These are phyloP conservation scores for Diaporthe vexans DNA, from an alignment of 2,329 filamentous ascomycete genomes.

Conservation along the genomic window DNA sequence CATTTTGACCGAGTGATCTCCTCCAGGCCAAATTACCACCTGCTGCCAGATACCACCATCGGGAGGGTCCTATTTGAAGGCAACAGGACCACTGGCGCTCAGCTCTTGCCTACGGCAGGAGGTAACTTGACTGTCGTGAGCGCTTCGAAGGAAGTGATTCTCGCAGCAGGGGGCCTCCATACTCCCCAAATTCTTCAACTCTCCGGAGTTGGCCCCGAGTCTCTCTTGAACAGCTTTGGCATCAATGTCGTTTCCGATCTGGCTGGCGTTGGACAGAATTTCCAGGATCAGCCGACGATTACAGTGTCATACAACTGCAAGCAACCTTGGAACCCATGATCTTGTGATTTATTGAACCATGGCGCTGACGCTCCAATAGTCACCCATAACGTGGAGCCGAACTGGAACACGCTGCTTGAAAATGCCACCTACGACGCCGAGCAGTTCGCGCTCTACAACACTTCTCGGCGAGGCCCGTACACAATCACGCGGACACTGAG, in stretches of 20 bases:
- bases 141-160: slow-evolving; percentile 3
- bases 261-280: slow-evolving; percentile 10
- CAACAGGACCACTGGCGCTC: not conserved
- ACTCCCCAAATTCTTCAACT: slow-evolving; percentile 20
- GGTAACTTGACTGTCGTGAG: not conserved
- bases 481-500: slow-evolving; percentile 8
- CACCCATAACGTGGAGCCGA: not conserved
- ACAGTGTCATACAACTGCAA: slow-evolving; percentile 18
- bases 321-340: not conserved
- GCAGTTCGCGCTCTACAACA: not conserved
- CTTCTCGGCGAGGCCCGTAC: not conserved
- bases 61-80: not conserved
- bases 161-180: slow-evolving; percentile 4
- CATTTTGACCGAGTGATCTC: slow-evolving; percentile 3
- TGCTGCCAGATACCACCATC: not conserved
- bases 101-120: not conserved
- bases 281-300: slow-evolving; percentile 12
- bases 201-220: not conserved
- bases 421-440: slow-evolving; percentile 15
- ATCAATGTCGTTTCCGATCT: not conserved
- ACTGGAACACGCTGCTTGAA: not conserved
- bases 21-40: not conserved
- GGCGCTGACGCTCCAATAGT: not conserved
- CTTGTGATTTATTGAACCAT: not conserved
- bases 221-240: not conserved